phyloP scores from a whole-genome alignment of 768 basidiomycete genomes.

The Cyclocybe aegerita region DNA sequence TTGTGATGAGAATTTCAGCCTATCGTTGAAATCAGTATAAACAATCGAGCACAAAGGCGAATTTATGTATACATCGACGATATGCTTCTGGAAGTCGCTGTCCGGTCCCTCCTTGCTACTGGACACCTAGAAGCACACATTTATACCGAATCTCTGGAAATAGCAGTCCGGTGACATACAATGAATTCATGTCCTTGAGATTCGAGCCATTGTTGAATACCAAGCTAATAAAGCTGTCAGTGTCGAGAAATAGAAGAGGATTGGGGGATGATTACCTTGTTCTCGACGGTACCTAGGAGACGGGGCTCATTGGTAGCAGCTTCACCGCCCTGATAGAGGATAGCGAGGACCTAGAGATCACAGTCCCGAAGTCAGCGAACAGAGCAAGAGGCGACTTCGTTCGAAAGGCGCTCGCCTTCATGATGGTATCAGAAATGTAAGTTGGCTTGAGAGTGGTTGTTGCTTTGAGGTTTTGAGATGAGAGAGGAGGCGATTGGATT shows the following conservation, averaged over 20 bases:
- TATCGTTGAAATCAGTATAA: too few relatives aligned
- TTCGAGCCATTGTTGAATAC: conserved; percentile 68
- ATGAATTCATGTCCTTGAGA: too few relatives aligned
- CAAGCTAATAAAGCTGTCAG: conserved; percentile 48
- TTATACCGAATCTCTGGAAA: too few relatives aligned
- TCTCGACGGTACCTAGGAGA: conserved; percentile 79
- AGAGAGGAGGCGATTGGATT: not conserved
- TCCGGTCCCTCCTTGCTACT: too few relatives aligned
- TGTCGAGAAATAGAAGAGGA: not conserved
- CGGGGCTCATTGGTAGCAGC: conserved; percentile 70
- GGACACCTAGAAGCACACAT: too few relatives aligned
- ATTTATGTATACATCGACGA: too few relatives aligned
- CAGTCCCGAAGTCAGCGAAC: conserved; percentile 5
- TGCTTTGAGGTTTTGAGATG: not conserved
- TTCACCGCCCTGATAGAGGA: conserved; percentile 68
- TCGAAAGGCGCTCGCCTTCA: conserved; percentile 17
- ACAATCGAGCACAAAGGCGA: too few relatives aligned
- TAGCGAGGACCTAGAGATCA: conserved; percentile 59
- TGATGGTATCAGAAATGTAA: conserved; percentile 7
- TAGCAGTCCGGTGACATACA: too few relatives aligned
- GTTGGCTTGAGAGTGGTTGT: not conserved
- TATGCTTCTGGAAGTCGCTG: too few relatives aligned
- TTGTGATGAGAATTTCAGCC: too few relatives aligned
- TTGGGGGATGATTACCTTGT: conserved; percentile 48
- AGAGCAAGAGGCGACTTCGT: not conserved